Evolutionary conservation across 768 basidiomycete genomes (phyloP), one percentile per base, ranked within the genome.

Genomic region (Collybia sp.): DNA sequence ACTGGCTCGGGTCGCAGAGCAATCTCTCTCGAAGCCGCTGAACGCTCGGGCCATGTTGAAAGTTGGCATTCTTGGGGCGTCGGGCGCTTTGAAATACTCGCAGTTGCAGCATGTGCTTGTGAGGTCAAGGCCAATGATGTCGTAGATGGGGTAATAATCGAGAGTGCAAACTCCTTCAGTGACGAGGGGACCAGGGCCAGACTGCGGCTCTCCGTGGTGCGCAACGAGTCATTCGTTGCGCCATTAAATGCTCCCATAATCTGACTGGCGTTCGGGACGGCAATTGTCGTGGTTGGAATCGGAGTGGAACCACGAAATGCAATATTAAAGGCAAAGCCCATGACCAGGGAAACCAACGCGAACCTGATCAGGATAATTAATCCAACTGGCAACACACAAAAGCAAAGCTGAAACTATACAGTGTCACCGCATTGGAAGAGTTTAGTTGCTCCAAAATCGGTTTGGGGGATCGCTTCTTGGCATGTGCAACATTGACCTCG

Each of bases 331-430:
- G 81, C 67, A 36, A 77, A 79, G 30, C 62, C 83, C 70, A 86
- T 67, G n/a, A 88, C 70, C 33, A 88, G 68, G 33, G 84, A 84
- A 52, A 88, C 64, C 40, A 88, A 60, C 1, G 85, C 82, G 49
- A 88, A 74, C 40, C 86, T 88, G 51, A 25, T 25, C 4, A 25
- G n/a, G 5, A 46, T 18, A 18, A 19, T 18, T n/a, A 19, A 6
- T 37, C 53, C 17, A 48, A 15, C 40, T 33, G 40, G 19, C 42
- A 35, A 52, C 44, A 30, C 44, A 11, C 39, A 54, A 53, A 39
- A 49, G 36, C 33, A 46, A 58, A 8, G 35, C 44, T 44, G 35
- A 30, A 41, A 64, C 82, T n/a, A n/a, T 69, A 88, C 86, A 88
- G 65, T 16, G 83, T 85, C 40, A 83, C 68, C 31, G 83, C 72